A percentile compares a stretch with the other conserved stretches of the same genome.
Conservation (phyloP, 192 early-diverging fungal genomes). For the Umbelopsis isabellina region DNA sequence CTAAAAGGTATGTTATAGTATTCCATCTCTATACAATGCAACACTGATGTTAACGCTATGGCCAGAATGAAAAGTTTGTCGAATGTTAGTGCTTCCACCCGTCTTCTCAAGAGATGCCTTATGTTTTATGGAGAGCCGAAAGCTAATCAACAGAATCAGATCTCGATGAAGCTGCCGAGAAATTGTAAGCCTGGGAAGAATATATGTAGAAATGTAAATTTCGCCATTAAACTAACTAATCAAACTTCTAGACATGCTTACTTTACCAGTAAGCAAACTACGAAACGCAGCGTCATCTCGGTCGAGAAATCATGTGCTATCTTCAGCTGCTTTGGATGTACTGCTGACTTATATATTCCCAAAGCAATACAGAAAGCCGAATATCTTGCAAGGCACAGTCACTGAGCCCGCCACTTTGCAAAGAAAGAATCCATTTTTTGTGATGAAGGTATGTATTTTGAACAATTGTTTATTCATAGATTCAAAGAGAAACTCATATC, state of each 20-base stretch:
- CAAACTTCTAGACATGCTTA: neutral
- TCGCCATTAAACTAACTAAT: neutral
- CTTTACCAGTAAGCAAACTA: neutral
- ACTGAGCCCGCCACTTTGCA: no score
- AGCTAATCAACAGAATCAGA: neutral
- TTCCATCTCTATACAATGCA: no score
- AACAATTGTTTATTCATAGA: no score
- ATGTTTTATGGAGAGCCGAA: neutral
- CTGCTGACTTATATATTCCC: neutral
- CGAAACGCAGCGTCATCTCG: no score
- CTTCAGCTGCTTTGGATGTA: neutral
- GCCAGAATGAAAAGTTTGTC: neutral
- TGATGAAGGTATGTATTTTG: neutral
- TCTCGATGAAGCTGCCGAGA: neutral
- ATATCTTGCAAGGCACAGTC: neutral
- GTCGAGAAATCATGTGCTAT: no score
- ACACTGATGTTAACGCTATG: neutral
- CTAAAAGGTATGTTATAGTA: no score
- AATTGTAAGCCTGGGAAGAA: neutral
- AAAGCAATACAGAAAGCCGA: constrained; percentile 2
- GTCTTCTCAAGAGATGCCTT: neutral
- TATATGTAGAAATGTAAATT: no score
- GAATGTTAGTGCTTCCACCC: neutral
- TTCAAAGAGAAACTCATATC: neutral
- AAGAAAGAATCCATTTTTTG: neutral